These are phyloP conservation scores for Chaetomiaceae sp. DNA, from an alignment of 2,329 filamentous ascomycete genomes.

Conservation along the genomic window DNA sequence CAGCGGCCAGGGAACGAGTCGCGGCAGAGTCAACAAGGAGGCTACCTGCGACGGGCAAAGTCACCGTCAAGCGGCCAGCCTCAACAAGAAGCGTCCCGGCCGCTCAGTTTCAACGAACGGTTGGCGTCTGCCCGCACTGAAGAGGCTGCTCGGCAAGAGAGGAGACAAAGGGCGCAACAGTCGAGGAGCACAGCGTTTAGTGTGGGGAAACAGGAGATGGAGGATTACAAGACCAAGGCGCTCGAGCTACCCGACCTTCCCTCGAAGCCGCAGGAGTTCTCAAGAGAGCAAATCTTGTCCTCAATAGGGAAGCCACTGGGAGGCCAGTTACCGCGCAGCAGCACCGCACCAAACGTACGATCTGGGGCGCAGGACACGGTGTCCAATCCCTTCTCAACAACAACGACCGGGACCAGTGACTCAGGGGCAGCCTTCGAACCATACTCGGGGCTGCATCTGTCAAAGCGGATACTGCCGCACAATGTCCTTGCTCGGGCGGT, in stretches of 20 bases:
- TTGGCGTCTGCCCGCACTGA: constrained; percentile 65
- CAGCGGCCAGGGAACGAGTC: constrained; percentile 31
- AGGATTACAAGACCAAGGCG: constrained; percentile 55
- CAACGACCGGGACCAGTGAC: constrained; percentile 22
- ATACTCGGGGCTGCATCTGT: constrained; percentile 80
- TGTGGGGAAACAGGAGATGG: constrained; percentile 55
- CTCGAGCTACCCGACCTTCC: constrained; percentile 49
- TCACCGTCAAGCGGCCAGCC: constrained; percentile 33
- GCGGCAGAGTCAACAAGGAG: constrained; percentile 29
- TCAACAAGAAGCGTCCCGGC: constrained; percentile 34
- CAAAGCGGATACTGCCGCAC: constrained; percentile 78
- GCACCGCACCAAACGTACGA: constrained; percentile 36
- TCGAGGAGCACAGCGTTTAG: constrained; percentile 54
- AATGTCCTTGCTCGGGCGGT: constrained; percentile 73
- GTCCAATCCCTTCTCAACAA: constrained; percentile 19
- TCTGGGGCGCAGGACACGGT: constrained; percentile 19
- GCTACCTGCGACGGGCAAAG: constrained; percentile 43
- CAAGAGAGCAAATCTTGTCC: constrained; percentile 58
- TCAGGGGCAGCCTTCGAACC: constrained; percentile 63
- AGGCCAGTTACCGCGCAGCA: constrained; percentile 40
- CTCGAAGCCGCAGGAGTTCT: constrained; percentile 49
- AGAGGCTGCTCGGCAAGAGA: constrained; percentile 48
- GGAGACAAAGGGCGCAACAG: constrained; percentile 48
- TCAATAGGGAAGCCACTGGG: constrained; percentile 28
- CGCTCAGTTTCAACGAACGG: constrained; percentile 74